A percentile compares a stretch with the other conserved stretches of the same genome.
phyloP scores from a whole-genome alignment of 352 stramenopile species.

The Globisporangium paddicum region DNA sequence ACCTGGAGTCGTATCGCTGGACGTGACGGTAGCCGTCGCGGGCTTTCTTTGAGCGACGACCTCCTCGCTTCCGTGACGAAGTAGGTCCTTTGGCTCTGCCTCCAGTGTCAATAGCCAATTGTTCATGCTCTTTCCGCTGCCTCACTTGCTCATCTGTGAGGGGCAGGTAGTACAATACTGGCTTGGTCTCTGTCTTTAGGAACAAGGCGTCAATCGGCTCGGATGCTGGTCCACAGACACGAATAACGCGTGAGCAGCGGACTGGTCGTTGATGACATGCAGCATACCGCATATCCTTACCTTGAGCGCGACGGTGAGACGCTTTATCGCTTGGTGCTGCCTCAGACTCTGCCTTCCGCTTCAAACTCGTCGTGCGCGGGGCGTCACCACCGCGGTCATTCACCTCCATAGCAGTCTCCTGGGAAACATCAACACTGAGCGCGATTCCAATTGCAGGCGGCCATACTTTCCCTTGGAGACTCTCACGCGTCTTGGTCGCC shows the following conservation, averaged over 20 bases:
- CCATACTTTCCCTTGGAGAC: slow-evolving; percentile 59
- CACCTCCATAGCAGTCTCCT: slow-evolving; percentile 49
- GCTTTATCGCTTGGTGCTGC: background rate
- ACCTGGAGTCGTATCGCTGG: background rate
- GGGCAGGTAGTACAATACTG: slow-evolving; percentile 78
- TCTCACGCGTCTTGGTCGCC: slow-evolving; percentile 40
- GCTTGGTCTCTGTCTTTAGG: slow-evolving; percentile 70
- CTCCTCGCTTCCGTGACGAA: background rate
- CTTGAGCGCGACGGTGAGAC: background rate
- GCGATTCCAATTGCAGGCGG: slow-evolving; percentile 49
- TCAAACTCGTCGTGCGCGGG: slow-evolving; percentile 9
- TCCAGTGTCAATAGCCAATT: background rate
- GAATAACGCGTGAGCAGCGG: no score
- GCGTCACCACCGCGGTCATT: slow-evolving; percentile 22
- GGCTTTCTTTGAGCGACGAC: background rate
- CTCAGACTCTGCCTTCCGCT: slow-evolving; percentile 20
- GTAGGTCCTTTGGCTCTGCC: background rate
- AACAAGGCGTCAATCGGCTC: slow-evolving; percentile 74
- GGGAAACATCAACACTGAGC: slow-evolving; percentile 32
- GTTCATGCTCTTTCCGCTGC: slow-evolving; percentile 23
- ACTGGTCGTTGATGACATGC: no score
- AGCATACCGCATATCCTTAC: background rate
- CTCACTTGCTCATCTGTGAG: slow-evolving; percentile 66
- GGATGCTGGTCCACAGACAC: slow-evolving; percentile 15
- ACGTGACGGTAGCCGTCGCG: background rate